Evolutionary conservation across 306 rosid species (phyloP).

Genomic region (Adenanthera pavonina): DNA sequence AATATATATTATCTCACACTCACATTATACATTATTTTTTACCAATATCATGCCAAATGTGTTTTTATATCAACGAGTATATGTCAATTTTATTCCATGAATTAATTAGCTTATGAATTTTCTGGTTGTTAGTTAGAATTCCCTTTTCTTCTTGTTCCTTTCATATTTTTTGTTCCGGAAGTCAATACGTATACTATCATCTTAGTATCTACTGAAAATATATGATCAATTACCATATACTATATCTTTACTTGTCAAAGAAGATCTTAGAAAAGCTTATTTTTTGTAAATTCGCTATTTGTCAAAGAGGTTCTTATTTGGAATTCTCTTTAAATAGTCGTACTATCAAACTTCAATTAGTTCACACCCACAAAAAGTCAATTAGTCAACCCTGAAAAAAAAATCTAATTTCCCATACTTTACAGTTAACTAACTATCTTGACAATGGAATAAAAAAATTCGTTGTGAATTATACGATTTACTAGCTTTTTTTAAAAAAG

Average conservation of each 20-base stretch:
- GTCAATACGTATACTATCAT: neutral
- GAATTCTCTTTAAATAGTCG: neutral
- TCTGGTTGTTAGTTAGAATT: too few relatives aligned
- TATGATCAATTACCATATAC: neutral
- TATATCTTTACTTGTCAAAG: constrained; percentile 2
- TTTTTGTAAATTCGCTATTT: neutral
- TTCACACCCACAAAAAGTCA: neutral
- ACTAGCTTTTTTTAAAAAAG: too few relatives aligned
- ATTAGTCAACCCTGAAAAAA: neutral
- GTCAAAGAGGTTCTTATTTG: neutral
- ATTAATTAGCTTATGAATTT: too few relatives aligned
- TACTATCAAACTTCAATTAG: neutral
- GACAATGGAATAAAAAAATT: neutral
- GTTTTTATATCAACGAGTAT: too few relatives aligned
- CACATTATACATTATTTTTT: too few relatives aligned
- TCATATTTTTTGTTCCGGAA: neutral
- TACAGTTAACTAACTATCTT: neutral
- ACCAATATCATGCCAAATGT: too few relatives aligned
- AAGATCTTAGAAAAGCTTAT: neutral
- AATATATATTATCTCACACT: too few relatives aligned
- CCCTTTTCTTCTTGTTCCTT: too few relatives aligned
- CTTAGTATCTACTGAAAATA: neutral
- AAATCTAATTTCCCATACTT: neutral
- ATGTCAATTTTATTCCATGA: too few relatives aligned
- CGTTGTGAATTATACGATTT: neutral